Evolutionary conservation across 2,329 filamentous ascomycete species (phyloP).

Genomic region (Sphaerulina vaccinii): DNA sequence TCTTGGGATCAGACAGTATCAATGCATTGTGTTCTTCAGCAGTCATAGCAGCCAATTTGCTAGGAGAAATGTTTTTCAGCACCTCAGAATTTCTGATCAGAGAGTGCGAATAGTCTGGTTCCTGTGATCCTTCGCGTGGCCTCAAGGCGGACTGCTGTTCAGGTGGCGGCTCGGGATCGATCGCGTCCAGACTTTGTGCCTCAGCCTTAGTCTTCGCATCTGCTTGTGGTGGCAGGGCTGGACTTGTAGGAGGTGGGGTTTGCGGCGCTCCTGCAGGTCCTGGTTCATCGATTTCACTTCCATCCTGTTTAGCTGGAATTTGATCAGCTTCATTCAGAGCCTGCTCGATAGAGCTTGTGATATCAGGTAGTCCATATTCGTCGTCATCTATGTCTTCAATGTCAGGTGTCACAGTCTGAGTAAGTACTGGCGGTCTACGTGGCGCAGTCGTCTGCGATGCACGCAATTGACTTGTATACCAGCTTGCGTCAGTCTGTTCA

Average conservation of each 20-base stretch:
- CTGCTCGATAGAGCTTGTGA: conserved; percentile 38
- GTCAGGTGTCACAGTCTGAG: conserved; percentile 37
- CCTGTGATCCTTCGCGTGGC: conserved; percentile 35
- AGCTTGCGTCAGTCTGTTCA: conserved; percentile 78
- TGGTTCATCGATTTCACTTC: background rate
- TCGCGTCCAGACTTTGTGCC: background rate
- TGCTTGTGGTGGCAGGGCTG: conserved; percentile 2
- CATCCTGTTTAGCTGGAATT: background rate
- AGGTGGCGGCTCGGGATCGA: background rate
- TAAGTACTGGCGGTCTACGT: conserved; percentile 20
- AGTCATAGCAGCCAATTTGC: conserved; percentile 57
- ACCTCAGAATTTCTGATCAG: conserved; percentile 34
- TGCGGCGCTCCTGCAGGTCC: conserved; percentile 11
- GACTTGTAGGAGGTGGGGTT: conserved; percentile 24
- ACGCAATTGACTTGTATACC: conserved; percentile 71
- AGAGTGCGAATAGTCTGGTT: conserved; percentile 36
- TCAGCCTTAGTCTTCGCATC: conserved; percentile 12
- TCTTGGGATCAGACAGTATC: conserved; percentile 77
- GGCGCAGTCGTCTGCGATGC: conserved; percentile 11
- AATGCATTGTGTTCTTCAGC: conserved; percentile 91
- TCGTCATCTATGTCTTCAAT: conserved; percentile 34
- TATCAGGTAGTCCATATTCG: conserved; percentile 32
- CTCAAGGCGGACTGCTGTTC: conserved; percentile 14
- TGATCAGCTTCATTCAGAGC: conserved; percentile 28
- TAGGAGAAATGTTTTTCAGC: conserved; percentile 30